Base-by-base conservation (phyloP, 148 eudicot species). In the Oxyria digyna region DNA sequence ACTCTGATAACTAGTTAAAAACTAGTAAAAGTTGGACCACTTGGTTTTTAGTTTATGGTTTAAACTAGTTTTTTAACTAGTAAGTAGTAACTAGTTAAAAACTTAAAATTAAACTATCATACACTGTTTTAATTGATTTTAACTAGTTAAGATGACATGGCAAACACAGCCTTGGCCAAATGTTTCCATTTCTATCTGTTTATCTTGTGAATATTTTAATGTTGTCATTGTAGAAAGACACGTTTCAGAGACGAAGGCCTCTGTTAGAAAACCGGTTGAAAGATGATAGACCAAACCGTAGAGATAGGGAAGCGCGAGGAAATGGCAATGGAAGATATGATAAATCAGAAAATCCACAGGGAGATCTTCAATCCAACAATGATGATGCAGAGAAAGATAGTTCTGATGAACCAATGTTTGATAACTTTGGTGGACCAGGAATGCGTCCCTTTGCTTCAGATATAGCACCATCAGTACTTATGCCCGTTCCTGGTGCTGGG, bases 401-500 rank as follows among this genome's bases (percentile, higher is more conserved):
- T 75, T 70, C 84, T 37, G 96, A 94, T 82, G 99, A 87, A 71
- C 80, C 82, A 57, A 84, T 87, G 74, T 95, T 82, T 79, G 99
- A 89, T 43, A 74, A 81, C 66, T 91, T 85, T 75, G 81, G 75
- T 46, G 96, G 97, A 62, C 99, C 84, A 73, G 97, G 99, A 72
- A 67, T 95, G 40, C 89, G 82, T 68, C 73, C 92, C 45, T 95
- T 88, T 76, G 70, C 87, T 67, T 69, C 96, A 50, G 99, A 95
- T 78, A 91, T 95, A 32, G 75, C 89, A 4, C 93, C 98, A 4
- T 87, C 96, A 65, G 85, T 95, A 18, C 77, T 95, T 65, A 95
- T 95, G 97, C 99, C 99, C 62, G 96, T 95, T 67, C 99, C 99
- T 73, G 99, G 99, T 69, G 99, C 99, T 72, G 99, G 99, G 99